Conservation (phyloP, 352 stramenopile species). For the Phytophthora agathidicida region DNA sequence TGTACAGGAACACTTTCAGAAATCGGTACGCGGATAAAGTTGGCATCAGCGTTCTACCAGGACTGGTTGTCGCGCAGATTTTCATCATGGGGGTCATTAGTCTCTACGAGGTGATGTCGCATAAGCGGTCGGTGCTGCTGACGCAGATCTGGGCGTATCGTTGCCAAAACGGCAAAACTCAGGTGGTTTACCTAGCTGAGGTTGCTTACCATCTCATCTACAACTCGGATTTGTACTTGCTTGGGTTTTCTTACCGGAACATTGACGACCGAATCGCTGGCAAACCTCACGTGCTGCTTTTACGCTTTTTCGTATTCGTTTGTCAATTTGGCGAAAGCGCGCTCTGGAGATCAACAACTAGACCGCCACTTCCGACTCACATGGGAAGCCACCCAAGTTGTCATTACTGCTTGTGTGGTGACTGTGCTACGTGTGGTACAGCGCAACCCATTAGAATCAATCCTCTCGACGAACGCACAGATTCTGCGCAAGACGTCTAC, state of each 20-base stretch:
- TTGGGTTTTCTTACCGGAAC: constrained; percentile 31
- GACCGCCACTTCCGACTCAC: constrained; percentile 12
- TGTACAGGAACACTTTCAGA: constrained; percentile 25
- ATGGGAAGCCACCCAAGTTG: constrained; percentile 14
- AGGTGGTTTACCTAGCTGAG: constrained; percentile 26
- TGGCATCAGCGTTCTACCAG: constrained; percentile 21
- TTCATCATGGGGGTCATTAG: constrained; percentile 34
- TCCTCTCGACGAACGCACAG: constrained; percentile 22
- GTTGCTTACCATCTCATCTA: constrained; percentile 29
- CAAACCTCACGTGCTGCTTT: constrained; percentile 16
- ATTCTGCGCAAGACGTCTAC: constrained; percentile 27
- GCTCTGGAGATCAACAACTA: constrained; percentile 15
- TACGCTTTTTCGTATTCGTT: constrained; percentile 21
- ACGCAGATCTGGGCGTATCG: constrained; percentile 39
- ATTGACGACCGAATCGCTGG: constrained; percentile 15
- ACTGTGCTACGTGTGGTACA: constrained; percentile 7
- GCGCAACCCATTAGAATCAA: constrained; percentile 20
- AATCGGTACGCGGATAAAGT: constrained; percentile 25
- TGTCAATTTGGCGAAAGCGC: constrained; percentile 7
- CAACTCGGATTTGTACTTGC: constrained; percentile 30
- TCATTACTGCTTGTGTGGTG: constrained; percentile 13
- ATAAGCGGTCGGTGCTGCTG: constrained; percentile 30
- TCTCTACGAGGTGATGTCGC: constrained; percentile 36
- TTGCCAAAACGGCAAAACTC: constrained; percentile 28
- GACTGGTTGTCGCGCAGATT: constrained; percentile 34